phyloP scores from a whole-genome alignment of 78 protist genomes.

The Polysphondylium violaceum region DNA sequence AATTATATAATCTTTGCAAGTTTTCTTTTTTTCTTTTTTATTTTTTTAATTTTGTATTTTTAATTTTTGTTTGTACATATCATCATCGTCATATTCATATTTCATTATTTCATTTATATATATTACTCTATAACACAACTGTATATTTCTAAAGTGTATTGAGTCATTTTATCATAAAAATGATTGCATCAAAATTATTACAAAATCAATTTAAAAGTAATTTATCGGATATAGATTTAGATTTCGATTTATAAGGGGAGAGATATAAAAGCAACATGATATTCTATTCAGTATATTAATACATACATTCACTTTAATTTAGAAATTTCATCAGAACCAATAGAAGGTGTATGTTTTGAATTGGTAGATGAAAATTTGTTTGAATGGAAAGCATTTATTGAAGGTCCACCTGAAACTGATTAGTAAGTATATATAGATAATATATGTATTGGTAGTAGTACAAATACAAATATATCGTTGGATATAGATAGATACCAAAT shows the following conservation, averaged over 20 bases:
- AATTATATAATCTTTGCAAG: too few relatives aligned
- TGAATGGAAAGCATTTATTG: conserved; percentile 65
- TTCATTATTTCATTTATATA: too few relatives aligned
- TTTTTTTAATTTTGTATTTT: too few relatives aligned
- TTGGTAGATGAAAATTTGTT: conserved; percentile 51
- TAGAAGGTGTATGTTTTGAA: conserved; percentile 55
- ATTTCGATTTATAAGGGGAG: background rate
- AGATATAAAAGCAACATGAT: background rate
- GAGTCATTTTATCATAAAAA: too few relatives aligned
- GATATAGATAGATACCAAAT: background rate
- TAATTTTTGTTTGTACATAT: too few relatives aligned
- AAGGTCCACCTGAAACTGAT: conserved; percentile 79
- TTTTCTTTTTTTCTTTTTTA: too few relatives aligned
- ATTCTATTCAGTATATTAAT: too few relatives aligned
- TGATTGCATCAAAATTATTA: conserved; percentile 35
- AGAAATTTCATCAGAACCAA: conserved; percentile 73
- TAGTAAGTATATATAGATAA: conserved; percentile 33
- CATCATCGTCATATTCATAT: too few relatives aligned
- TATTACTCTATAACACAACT: too few relatives aligned
- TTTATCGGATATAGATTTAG: background rate
- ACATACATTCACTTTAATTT: background rate
- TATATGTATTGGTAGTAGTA: background rate
- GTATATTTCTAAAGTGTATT: too few relatives aligned
- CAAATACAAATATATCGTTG: background rate
- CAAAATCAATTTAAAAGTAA: conserved; percentile 50